Conservation (phyloP, 495 filamentous ascomycete genomes). For the Daldinia childiae region DNA sequence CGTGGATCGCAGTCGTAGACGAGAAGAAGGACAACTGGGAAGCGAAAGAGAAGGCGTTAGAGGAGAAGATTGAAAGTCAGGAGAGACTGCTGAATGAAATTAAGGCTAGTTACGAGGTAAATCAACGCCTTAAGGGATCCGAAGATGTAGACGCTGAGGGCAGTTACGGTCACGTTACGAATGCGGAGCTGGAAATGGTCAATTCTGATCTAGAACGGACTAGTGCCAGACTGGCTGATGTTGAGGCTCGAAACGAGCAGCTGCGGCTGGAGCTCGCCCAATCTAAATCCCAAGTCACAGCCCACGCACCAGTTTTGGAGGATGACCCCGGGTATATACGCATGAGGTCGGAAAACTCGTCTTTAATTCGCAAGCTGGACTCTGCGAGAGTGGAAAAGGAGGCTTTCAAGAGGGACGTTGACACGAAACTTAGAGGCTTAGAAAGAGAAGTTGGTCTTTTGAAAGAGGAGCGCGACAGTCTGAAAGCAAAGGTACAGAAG, state of each 20-base stretch:
- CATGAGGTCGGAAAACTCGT: slow-evolving; percentile 90
- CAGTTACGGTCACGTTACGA: slow-evolving; percentile 70
- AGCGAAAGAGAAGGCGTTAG: slow-evolving; percentile 88
- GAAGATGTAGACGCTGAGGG: slow-evolving; percentile 66
- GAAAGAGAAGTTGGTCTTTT: slow-evolving; percentile 77
- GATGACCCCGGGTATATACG: slow-evolving; percentile 89
- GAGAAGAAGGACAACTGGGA: slow-evolving; percentile 98
- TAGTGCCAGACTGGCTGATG: slow-evolving; percentile 84
- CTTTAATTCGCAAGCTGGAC: slow-evolving; percentile 86
- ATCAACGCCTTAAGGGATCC: slow-evolving; percentile 81
- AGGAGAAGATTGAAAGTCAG: slow-evolving; percentile 94
- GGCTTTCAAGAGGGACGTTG: slow-evolving; percentile 74
- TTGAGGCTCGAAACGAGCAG: slow-evolving; percentile 95
- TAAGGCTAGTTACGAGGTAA: slow-evolving; percentile 97
- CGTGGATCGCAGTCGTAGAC: slow-evolving; percentile 89
- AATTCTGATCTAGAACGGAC: slow-evolving; percentile 91
- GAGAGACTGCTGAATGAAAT: slow-evolving; percentile 92
- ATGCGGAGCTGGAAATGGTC: slow-evolving; percentile 92
- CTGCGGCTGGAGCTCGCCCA: slow-evolving; percentile 89
- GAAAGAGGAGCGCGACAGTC: slow-evolving; percentile 72
- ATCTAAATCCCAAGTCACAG: slow-evolving; percentile 76
- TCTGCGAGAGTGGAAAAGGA: slow-evolving; percentile 83
- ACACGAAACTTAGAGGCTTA: slow-evolving; percentile 73
- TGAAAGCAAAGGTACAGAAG: slow-evolving; percentile 83
- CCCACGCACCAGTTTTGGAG: slow-evolving; percentile 68